Evolutionary conservation across 495 filamentous ascomycete species (phyloP).

Genomic region (Elasticomyces elasticus): DNA sequence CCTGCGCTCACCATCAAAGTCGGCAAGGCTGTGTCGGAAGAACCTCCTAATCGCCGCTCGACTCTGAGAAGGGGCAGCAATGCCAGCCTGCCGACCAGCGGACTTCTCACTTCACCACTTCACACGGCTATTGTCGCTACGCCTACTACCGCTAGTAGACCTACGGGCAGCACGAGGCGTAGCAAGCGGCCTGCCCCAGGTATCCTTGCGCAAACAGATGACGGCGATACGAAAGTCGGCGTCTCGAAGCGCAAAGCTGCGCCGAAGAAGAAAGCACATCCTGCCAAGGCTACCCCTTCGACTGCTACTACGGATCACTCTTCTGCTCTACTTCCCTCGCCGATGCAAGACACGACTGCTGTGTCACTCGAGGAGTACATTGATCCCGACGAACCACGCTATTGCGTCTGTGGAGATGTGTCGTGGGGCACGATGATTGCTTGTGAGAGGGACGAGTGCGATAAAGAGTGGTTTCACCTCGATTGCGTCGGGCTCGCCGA

Average conservation of each 20-base stretch:
- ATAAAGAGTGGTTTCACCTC: constrained; percentile 85
- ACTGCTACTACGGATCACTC: constrained; percentile 13
- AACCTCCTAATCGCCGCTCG: constrained; percentile 26
- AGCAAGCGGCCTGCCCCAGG: constrained; percentile 69
- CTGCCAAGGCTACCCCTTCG: constrained; percentile 27
- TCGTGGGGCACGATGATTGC: constrained; percentile 92
- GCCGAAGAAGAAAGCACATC: constrained; percentile 46
- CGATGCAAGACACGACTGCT: no score
- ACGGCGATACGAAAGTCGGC: constrained; percentile 60
- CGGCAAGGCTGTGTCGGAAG: constrained; percentile 31
- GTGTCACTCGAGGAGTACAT: constrained; percentile 50
- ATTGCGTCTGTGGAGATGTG: constrained; percentile 85
- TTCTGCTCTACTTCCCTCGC: constrained; percentile 1
- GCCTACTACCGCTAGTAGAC: constrained; percentile 2
- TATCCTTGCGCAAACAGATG: constrained; percentile 55
- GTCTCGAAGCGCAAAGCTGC: constrained; percentile 74
- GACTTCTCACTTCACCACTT: constrained; percentile 13
- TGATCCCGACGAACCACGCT: constrained; percentile 76
- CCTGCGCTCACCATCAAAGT: constrained; percentile 11
- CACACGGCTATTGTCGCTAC: constrained; percentile 4
- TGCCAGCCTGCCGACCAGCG: constrained; percentile 18
- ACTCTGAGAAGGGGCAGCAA: constrained; percentile 30
- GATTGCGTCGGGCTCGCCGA: constrained; percentile 72
- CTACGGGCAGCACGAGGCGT: constrained; percentile 25
- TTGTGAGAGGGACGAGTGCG: constrained; percentile 62